Base-by-base conservation (phyloP, 1,139 yeast genomes). In the Pneumocystis carinii region DNA sequence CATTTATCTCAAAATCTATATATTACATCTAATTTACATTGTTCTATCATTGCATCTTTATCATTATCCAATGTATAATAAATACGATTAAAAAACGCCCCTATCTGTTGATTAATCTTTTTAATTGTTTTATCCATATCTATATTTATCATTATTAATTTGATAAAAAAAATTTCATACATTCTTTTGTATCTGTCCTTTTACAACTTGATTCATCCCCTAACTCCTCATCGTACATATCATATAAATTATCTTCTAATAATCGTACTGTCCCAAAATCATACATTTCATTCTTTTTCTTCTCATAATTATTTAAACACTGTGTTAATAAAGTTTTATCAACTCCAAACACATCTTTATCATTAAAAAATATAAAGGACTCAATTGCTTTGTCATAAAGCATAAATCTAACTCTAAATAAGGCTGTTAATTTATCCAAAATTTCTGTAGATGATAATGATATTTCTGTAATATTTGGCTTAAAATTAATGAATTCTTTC, bases 151-250 rank as follows among this genome's bases (percentile, higher is more conserved):
- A 35, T 59, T 55, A 39, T 57, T 56, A 27, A 61, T 61, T 61
- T 64, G 61, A 36, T 41, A 65, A 17, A 62, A 62, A 17, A 65
- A 37, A 48, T 62, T 58, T 19, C 58, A 59, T n/a, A 59, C 59
- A 10, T 48, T 35, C 37, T n/a, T 41, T 59, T 14, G 38, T 27
- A 24, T 10, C n/a, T 6, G 15, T 12, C 7, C 19, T 55, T 15
- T 32, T 56, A 7, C 68, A 69, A 42, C 70, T 71, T 32, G 67
- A 71, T 38, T 70, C 71, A 59, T 72, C 72, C 53, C 62, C 56
- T 8, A 65, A 65, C 8, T 70, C 70, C 5, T 64, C 68, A 5
- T 68, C 70, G 15, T 69, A 71, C 36, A 70, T 72, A 39, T 71
- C 74, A 36, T 70, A 71, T 35, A 70, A 67, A 60, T 69, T 69